Evolutionary conservation across 129 eudicot species (phyloP).

Genomic region (Flaveria trinervia): DNA sequence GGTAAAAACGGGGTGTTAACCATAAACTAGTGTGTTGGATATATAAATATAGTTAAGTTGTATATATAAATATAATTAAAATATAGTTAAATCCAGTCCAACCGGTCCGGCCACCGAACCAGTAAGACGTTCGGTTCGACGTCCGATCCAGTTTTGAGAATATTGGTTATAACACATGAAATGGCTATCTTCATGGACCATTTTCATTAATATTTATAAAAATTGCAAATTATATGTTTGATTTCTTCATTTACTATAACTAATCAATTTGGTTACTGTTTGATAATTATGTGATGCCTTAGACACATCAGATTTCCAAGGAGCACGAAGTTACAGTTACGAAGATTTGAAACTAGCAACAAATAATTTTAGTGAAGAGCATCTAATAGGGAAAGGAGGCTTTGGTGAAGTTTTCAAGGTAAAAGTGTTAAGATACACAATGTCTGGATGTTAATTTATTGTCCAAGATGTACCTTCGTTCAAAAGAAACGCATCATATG

Average conservation of each 20-base stretch:
- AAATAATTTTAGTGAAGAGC: conserved; percentile 3
- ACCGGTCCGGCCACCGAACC: too few species aligned
- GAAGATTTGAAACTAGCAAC: conserved; percentile 1
- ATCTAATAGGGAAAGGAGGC: conserved; percentile 39
- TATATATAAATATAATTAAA: too few species aligned
- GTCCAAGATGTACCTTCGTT: background rate
- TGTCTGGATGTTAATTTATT: background rate
- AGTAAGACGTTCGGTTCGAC: too few species aligned
- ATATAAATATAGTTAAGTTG: too few species aligned
- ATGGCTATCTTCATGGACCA: too few species aligned
- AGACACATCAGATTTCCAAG: background rate
- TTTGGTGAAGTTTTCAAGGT: conserved; percentile 68
- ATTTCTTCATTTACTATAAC: background rate
- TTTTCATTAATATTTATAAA: background rate
- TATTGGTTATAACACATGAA: too few species aligned
- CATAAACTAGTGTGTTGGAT: too few species aligned
- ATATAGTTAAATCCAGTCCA: too few species aligned
- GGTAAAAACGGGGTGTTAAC: too few species aligned
- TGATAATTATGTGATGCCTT: background rate
- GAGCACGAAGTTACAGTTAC: background rate
- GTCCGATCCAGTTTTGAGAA: too few species aligned
- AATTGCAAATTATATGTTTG: background rate
- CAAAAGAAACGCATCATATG: background rate
- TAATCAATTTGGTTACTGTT: background rate
- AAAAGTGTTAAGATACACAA: background rate